Base-by-base conservation (phyloP, 73 alveolate genomes). In the Tetrahymena thermophila region DNA sequence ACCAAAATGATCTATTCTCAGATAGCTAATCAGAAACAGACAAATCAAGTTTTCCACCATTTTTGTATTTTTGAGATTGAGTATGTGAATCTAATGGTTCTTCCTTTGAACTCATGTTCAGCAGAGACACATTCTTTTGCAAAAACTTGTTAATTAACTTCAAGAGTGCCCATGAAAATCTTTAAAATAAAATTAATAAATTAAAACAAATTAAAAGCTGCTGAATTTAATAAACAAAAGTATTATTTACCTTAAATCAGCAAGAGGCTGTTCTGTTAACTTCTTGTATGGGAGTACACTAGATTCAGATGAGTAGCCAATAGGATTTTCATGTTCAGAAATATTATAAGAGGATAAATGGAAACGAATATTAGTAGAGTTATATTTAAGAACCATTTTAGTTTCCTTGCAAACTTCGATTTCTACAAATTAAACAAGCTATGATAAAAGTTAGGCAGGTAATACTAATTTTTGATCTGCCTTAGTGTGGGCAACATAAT, bases 401-500 rank as follows among this genome's bases (percentile, higher is more conserved):
- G 98, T 97, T 94, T 98, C 98, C 84, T 97, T 95, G 95, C 98
- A 97, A 94, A 98, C 83, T 50, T 96, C 97, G 84, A 94, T 85
- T 94, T 98, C 99, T 31, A 96, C 96, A 84, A 96, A 98, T 55
- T 96, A 96, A 95, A 95, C 94, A 1, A 98, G 56, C 10, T 95
- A 38, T 4, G 85, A 85, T 55, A 95, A 42, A 11, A 43, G 35
- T 28, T 71, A 40, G 10, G 94, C 35, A 19, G 95, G 95, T 34
- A 95, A 40, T 17, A 95, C 93, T 89, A 85, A 35, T 13, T 85
- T 84, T 25, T 85, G 95, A 25, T 95, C 89, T 19, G 83, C 55
- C 58, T 94, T 97, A 23, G 96, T 94, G 93, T 93, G 94, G 11
- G 96, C 95, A 21, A 85, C 95, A 42, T 94, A 85, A 42, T 97